Evolutionary conservation across 2,329 filamentous ascomycete genomes (phyloP), one percentile per base, ranked within the genome.

Genomic region (Sporothrix mexicana): DNA sequence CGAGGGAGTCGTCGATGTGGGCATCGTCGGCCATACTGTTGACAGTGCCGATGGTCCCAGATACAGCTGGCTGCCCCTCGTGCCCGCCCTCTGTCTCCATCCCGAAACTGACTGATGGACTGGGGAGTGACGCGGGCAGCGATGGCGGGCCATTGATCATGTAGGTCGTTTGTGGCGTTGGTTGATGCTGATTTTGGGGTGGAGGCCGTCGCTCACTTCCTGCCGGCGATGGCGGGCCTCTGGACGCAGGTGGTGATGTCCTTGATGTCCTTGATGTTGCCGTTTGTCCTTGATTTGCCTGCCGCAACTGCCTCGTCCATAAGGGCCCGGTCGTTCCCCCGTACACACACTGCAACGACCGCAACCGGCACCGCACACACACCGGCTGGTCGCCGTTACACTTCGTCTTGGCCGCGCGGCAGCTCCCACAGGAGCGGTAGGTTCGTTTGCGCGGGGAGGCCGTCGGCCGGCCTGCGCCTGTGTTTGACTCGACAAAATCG

Each of bases 321-420:
- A 23, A 17, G 3, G 72, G 72, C 61, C 45, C 41, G 5, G 41
- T 30, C 3, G 59, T 49, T 4, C 49, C 20, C 3, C n/a, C 36
- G 47, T 73, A 73, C 2, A 62, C 66, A 30, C 73, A 74, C 6
- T 45, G 30, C 2, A 43, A n/a, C 8, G 55, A 64, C 55, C 68
- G 67, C 36, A 17, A 30, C 12, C 43, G 47, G 69, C 73, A 74
- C 10, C 73, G 62, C 10, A 62, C 47, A 57, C 73, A 74, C 1
- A 43, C 25, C 55, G 72, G 69, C 64, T 66, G 53, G 7, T 70
- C 71, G 36, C 72, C 73, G 49, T 67, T 67, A 71, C 73, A 74
- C n/a, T 74, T 74, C 15, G 69, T 61, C 62, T 73, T 74, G 62
- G 71, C 73, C 1, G 17, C 17, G 30, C 53, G 71, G 67, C 64